Percentiles rank a stretch among this genome's conserved stretches.
phyloP scores from a whole-genome alignment of 441 rosid genomes.

The Sinapis alba region DNA sequence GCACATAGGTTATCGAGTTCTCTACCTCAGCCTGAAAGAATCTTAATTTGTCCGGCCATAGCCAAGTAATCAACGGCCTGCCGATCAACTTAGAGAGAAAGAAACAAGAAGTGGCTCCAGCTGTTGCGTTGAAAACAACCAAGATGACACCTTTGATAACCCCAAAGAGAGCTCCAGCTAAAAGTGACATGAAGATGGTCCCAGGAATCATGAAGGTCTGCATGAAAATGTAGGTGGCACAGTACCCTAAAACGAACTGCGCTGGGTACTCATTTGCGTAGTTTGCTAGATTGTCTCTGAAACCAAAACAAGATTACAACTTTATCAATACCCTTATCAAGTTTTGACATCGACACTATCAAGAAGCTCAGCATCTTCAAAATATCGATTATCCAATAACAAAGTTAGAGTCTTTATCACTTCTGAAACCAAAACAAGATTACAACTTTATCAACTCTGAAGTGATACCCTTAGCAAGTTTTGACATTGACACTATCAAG shows the following conservation, averaged over 20 bases:
- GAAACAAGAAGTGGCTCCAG: constrained; percentile 96
- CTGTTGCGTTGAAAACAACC: constrained; percentile 91
- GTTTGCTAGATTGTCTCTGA: constrained; percentile 83
- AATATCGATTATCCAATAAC: not conserved
- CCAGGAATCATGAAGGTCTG: constrained; percentile 99
- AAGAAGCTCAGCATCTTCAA: not conserved
- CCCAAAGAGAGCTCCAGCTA: constrained; percentile 98
- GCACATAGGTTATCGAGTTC: not conserved
- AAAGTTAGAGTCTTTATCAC: not conserved
- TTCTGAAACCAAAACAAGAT: constrained; percentile 20
- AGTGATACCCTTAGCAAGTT: not conserved
- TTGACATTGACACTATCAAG: not conserved
- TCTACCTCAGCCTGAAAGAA: constrained; percentile 90
- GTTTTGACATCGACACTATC: not conserved
- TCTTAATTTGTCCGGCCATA: constrained; percentile 94
- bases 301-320: not conserved
- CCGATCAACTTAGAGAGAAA: constrained; percentile 92
- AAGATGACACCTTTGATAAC: constrained; percentile 81
- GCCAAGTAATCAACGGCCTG: constrained; percentile 82
- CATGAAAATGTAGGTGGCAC: constrained; percentile 97
- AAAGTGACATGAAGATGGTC: constrained; percentile 95
- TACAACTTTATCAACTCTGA: not conserved
- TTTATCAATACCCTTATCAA: not conserved
- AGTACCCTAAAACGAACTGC: constrained; percentile 87
- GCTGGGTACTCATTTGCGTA: constrained; percentile 81